Evolutionary conservation across 306 rosid genomes (phyloP), one percentile per base, ranked within the genome.

Genomic region (Pyrus communis): DNA sequence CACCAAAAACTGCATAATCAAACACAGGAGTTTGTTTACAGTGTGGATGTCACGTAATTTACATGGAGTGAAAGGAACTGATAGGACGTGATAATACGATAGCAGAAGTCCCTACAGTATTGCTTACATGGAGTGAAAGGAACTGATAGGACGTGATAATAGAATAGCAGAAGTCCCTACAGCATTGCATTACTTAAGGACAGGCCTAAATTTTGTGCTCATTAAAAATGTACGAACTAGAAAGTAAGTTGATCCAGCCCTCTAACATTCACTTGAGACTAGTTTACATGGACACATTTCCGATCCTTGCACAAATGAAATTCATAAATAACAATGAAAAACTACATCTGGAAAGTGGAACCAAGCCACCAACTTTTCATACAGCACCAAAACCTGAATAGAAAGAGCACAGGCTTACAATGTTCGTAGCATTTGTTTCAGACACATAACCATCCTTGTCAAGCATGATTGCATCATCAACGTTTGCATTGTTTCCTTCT

Each of bases 391-490:
- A 73, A 73, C 13, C 17, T 59, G 70, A 73, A 51, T 58, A 76
- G 61, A 11, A 78, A 84, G 57, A n/a, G 40, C 40, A 68, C 30
- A 82, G 70, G 78, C 93, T 84, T 86, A 92, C 97, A 77, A 92
- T 84, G 83, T 90, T 92, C 19, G 96, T 90, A 61, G 97, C 97
- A 79, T 90, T 90, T 75, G 97, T 90, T 86, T 92, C 96, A 17
- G 96, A 92, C 30, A 92, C 89, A 83, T 83, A 92, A 63, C 96
- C 97, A 82, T 92, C 96, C 76, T 88, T 80, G 85, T 92, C 96
- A 6, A 92, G 93, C 97, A 92, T 92, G 85, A 90, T 86, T 63
- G 95, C 95, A 85, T 91, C 98, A 75, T 81, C 91, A 49, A 95
- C 95, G 31, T 85, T 85, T 43, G 90, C 98, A 81, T 93, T 91